Conservation (phyloP, 306 rosid genomes). For the Dryas drummondii region DNA sequence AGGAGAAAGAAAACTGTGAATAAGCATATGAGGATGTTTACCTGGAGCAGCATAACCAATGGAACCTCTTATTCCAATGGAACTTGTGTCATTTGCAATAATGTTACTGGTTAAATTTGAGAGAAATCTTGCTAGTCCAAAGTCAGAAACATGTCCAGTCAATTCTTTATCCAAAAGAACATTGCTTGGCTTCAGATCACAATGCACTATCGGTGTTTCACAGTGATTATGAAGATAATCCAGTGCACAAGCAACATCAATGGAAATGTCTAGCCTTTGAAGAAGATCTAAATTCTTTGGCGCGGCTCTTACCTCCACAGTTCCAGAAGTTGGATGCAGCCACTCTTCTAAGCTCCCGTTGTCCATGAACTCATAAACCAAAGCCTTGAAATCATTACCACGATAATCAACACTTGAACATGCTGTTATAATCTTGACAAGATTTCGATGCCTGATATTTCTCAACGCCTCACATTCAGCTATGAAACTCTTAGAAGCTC, state of each 20-base stretch:
- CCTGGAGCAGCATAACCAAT: conserved; percentile 16
- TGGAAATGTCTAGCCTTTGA: not conserved
- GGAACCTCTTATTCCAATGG: conserved; percentile 3
- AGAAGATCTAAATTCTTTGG: not conserved
- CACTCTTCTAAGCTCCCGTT: conserved; percentile 17
- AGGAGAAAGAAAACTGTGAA: no score
- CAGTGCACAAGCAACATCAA: conserved; percentile 6
- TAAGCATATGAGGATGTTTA: not conserved
- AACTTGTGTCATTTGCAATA: not conserved
- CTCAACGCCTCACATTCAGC: conserved; percentile 8
- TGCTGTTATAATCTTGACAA: conserved; percentile 4
- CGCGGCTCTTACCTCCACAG: not conserved
- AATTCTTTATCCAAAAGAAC: not conserved
- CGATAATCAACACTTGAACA: not conserved
- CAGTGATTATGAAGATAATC: conserved; percentile 9
- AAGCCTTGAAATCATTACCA: conserved; percentile 16
- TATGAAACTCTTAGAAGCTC: not conserved
- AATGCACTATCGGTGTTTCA: not conserved
- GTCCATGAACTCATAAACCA: not conserved
- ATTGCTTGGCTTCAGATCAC: conserved; percentile 15
- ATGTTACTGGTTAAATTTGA: not conserved
- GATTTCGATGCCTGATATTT: not conserved
- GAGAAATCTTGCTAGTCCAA: conserved; percentile 2
- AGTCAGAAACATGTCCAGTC: conserved; percentile 9
- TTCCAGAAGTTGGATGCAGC: not conserved